Base-by-base conservation (phyloP, 352 stramenopile species). In the Globisporangium paddicum region DNA sequence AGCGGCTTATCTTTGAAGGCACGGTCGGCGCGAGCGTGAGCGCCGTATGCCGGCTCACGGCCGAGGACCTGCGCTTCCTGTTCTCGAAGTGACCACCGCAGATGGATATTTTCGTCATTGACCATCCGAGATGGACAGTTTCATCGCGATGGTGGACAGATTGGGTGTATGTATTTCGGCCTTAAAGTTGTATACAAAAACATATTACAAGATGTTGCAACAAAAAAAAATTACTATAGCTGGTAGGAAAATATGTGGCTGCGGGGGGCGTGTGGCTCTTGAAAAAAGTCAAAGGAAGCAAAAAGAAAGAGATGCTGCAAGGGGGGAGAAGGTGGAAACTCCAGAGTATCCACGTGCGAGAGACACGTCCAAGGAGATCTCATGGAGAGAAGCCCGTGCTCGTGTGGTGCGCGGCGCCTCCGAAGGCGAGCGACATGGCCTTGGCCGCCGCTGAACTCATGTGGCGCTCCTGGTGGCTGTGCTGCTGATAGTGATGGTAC, bases 1-100 rank as follows among this genome's bases (percentile, higher is more conserved):
- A 96, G 66, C 73, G 87, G 38, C 74, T 99, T 42, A 98, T 99
- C 28, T 99, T 99, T 67, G 97, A 99, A 82, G 97, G 96, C 34
- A 99, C 97, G 0, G 96, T 99, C 13, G 97, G 97, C 18, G 95
- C 82, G 21, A 97, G 93, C 63, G 80, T 87, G 25, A 86, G 76
- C 16, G 85, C 87, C 10, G 86, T 98, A 42, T 87, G 75, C 25
- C 83, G 88, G 16, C 82, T 98, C n/a, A 98, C 94, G 0, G 89
- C 96, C 45, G 93, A 98, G 63, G 95, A 98, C 49, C 58, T 98
- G 40, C 77, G 89, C 7, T 98, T 98, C 57, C 72, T 98, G 11
- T 98, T 98, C 58, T 79, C 77, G 8, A 51, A 55, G 26, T 86
- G 45, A 79, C 5, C 35, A 44, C 6, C 5, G 23, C 11, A n/a